Conservation (phyloP, 2,329 filamentous ascomycete species). For the Alternaria brassicae region DNA sequence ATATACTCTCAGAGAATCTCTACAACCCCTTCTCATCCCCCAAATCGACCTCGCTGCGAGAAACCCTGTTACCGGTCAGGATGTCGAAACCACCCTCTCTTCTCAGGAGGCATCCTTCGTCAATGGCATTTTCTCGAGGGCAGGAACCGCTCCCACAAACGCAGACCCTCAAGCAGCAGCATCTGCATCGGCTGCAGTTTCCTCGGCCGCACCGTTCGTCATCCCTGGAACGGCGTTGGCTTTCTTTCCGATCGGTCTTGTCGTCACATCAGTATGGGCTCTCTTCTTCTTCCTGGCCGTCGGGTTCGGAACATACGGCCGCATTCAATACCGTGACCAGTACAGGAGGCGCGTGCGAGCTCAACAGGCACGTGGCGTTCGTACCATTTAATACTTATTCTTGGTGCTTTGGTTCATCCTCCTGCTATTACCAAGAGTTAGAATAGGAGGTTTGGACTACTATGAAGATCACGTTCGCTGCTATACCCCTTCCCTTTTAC, state of each 20-base stretch:
- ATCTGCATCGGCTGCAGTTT: constrained; percentile 52
- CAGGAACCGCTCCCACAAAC: constrained; percentile 58
- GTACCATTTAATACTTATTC: constrained; percentile 42
- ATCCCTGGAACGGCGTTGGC: constrained; percentile 72
- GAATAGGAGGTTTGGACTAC: constrained; percentile 4
- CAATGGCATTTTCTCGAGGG: constrained; percentile 71
- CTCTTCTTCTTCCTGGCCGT: constrained; percentile 61
- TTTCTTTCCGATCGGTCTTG: constrained; percentile 73
- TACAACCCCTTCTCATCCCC: constrained; percentile 72
- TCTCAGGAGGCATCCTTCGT: constrained; percentile 75
- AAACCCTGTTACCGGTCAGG: constrained; percentile 55
- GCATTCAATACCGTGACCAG: constrained; percentile 70
- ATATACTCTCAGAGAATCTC: constrained; percentile 56
- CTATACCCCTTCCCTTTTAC: constrained; percentile 25
- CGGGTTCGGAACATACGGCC: constrained; percentile 70
- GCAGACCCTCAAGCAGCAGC: constrained; percentile 53
- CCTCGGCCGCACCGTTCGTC: constrained; percentile 63
- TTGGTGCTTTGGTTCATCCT: neutral
- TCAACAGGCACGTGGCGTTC: constrained; percentile 42
- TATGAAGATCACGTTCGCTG: constrained; percentile 27
- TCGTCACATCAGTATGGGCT: constrained; percentile 70
- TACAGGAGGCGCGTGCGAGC: constrained; percentile 63
- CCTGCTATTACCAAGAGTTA: neutral
- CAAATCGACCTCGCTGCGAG: constrained; percentile 70
- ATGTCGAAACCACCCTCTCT: constrained; percentile 69